Percentiles rank a stretch among this genome's conserved stretches.
These are phyloP conservation scores for Hibiscus trionum DNA, from an alignment of 345 rosid species.

Conservation along the genomic window DNA sequence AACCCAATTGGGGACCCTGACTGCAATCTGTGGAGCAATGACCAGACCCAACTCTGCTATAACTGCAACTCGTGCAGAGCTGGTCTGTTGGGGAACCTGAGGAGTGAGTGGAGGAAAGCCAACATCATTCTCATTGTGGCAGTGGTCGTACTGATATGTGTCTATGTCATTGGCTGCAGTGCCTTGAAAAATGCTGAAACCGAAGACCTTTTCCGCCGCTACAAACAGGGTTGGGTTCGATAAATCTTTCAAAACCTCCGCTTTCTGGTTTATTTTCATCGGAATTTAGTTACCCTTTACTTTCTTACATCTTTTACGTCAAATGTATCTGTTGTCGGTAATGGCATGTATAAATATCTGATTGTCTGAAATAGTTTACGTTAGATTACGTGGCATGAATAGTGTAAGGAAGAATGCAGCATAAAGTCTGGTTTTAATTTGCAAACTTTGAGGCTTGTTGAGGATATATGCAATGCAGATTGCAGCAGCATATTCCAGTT, in stretches of 20 bases:
- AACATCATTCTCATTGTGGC: slow-evolving; percentile 67
- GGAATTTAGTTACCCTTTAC: not conserved
- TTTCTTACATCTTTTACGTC: not conserved
- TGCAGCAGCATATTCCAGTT: not conserved
- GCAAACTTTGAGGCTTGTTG: not conserved
- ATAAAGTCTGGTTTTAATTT: not conserved
- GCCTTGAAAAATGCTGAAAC: slow-evolving; percentile 87
- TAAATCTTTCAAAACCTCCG: not conserved
- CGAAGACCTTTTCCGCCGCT: slow-evolving; percentile 61
- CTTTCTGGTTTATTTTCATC: not conserved
- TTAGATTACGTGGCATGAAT: too few relatives aligned
- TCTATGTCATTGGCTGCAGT: slow-evolving; percentile 73
- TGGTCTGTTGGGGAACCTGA: slow-evolving; percentile 69
- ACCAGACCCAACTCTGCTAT: slow-evolving; percentile 75
- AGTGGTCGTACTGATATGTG: slow-evolving; percentile 70
- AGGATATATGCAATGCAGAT: not conserved
- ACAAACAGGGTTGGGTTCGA: slow-evolving; percentile 61
- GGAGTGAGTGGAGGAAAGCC: slow-evolving; percentile 82
- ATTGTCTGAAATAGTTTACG: not conserved
- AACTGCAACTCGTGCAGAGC: slow-evolving; percentile 82
- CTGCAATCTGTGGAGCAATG: slow-evolving; percentile 79
- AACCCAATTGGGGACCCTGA: slow-evolving; percentile 73
- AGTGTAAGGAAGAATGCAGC: not conserved
- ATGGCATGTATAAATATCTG: not conserved
- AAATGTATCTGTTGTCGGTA: slow-evolving; percentile 1